Conservation (phyloP, 495 filamentous ascomycete species). For the Talaromyces adpressus region DNA sequence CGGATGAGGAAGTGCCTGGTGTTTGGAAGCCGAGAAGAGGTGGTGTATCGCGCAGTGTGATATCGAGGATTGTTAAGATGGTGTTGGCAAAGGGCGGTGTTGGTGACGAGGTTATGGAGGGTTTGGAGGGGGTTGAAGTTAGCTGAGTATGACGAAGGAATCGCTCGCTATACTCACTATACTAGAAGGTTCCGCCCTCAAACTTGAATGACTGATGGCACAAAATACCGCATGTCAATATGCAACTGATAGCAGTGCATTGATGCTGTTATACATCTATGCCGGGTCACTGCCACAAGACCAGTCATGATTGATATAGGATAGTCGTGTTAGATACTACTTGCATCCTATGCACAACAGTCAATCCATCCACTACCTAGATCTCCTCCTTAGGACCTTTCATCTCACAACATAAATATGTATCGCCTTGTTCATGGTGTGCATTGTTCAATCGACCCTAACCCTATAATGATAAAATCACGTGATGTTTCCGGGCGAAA, state of each 20-base stretch:
- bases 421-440: too few species aligned
- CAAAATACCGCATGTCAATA: not conserved
- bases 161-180: not conserved
- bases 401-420: not conserved
- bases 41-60: constrained; percentile 60
- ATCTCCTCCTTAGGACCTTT: not conserved
- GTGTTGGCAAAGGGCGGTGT: constrained; percentile 66
- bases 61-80: constrained; percentile 60
- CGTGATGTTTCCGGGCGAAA: not conserved
- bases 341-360: not conserved
- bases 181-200: not conserved
- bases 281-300: not conserved
- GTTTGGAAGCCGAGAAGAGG: constrained; percentile 76
- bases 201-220: not conserved
- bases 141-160: constrained; percentile 13
- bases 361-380: not conserved
- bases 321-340: not conserved
- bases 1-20: constrained; percentile 54
- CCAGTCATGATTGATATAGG: not conserved
- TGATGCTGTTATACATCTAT: not conserved
- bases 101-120: constrained; percentile 76
- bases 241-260: not conserved
- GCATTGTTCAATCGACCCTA: not conserved
- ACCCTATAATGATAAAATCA: not conserved
- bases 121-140: constrained; percentile 53